These are phyloP conservation scores for Eucalyptus tenuipes DNA, from an alignment of 345 rosid species.

Conservation along the genomic window DNA sequence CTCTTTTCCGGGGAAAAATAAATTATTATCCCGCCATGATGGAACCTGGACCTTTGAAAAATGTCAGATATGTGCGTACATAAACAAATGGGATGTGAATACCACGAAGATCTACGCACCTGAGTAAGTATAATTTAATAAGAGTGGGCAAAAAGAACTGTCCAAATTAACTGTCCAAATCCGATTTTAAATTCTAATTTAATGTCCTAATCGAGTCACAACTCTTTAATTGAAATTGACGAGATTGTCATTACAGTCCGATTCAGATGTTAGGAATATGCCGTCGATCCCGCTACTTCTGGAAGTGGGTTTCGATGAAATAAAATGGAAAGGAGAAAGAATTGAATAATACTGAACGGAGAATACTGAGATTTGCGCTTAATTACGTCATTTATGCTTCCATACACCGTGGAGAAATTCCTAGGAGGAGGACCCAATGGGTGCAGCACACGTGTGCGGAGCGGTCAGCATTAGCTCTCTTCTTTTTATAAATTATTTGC, in stretches of 20 bases:
- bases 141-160: too few species aligned
- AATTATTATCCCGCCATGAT: not conserved
- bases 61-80: too few species aligned
- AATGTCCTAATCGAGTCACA: fast-evolving
- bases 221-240: fast-evolving
- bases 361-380: not conserved
- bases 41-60: not conserved
- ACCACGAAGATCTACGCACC: fast-evolving
- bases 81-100: not conserved
- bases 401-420: not conserved
- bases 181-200: too few species aligned
- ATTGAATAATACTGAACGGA: not conserved
- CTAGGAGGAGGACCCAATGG: not conserved
- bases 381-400: not conserved
- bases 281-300: not conserved
- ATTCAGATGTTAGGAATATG: not conserved
- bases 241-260: too few species aligned
- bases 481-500: too few species aligned
- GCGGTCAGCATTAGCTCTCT: too few species aligned
- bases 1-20: not conserved
- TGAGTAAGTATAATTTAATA: too few species aligned
- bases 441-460: not conserved
- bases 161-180: too few species aligned
- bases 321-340: not conserved
- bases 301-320: not conserved